Conservation (phyloP, 805 yeast species). For the Grigorovia yakushimaensis region DNA sequence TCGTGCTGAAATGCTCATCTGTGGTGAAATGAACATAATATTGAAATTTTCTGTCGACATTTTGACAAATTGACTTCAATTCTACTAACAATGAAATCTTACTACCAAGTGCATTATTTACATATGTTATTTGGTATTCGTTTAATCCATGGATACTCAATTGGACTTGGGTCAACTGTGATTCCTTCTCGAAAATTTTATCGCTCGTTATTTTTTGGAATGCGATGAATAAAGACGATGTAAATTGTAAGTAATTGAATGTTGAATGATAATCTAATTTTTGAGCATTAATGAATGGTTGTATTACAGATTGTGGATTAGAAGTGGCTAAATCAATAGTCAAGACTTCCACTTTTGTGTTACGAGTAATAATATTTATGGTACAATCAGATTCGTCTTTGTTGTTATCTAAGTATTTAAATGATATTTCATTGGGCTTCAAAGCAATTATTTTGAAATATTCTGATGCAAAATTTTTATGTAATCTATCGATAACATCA, state of each 20-base stretch:
- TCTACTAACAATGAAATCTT: constrained; percentile 23
- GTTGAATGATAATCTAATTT: constrained; percentile 26
- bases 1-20: constrained; percentile 23
- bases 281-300: constrained; percentile 24
- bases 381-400: constrained; percentile 25
- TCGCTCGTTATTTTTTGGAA: constrained; percentile 12
- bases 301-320: constrained; percentile 28
- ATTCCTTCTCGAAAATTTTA: constrained; percentile 1
- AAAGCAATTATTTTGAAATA: constrained; percentile 25
- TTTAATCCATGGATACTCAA: constrained; percentile 23
- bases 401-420: constrained; percentile 24
- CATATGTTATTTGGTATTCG: constrained; percentile 24
- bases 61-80: constrained; percentile 21
- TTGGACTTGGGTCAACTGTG: constrained; percentile 13
- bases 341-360: constrained; percentile 22
- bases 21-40: constrained; percentile 25
- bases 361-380: constrained; percentile 22
- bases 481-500: constrained; percentile 27
- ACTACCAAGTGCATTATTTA: constrained; percentile 18
- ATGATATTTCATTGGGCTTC: constrained; percentile 27
- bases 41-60: constrained; percentile 17
- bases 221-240: constrained; percentile 22
- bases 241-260: constrained; percentile 28
- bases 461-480: constrained; percentile 25
- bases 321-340: constrained; percentile 23